Conservation (phyloP, 176 grass and related monocot genomes). For the Aegilops speltoides region DNA sequence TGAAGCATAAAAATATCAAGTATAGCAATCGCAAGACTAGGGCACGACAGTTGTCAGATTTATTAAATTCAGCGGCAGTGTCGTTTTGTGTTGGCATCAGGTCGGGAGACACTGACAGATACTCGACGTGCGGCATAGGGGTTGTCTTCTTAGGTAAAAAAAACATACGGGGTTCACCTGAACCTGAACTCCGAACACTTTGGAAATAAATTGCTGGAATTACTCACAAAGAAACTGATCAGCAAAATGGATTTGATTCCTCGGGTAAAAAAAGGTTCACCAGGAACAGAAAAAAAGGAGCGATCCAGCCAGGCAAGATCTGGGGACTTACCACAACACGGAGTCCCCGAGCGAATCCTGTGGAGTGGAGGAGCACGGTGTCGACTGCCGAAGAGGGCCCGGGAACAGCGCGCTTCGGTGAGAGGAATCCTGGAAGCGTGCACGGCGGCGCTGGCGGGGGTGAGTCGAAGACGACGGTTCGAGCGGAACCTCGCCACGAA, state of each 20-base stretch:
- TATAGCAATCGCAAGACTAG: background rate
- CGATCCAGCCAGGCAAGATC: background rate
- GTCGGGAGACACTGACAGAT: background rate
- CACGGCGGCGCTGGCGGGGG: background rate
- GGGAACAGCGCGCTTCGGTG: background rate
- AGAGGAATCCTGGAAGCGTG: background rate
- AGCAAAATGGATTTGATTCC: background rate
- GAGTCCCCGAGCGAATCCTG: background rate
- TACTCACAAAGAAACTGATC: background rate
- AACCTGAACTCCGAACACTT: background rate
- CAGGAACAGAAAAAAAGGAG: background rate
- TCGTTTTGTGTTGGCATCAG: background rate
- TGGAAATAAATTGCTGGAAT: background rate
- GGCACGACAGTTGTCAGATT: background rate
- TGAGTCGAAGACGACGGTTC: background rate
- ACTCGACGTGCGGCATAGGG: background rate
- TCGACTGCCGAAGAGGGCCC: background rate
- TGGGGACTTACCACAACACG: background rate
- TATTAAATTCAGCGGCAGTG: background rate
- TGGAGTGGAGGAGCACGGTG: background rate
- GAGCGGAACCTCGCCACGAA: background rate
- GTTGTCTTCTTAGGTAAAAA: background rate
- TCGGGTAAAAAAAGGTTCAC: too few relatives aligned
- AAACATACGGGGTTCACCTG: background rate
- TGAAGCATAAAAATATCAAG: background rate